Conservation (phyloP, 1,284 basidiomycete species). For the Porogramme epimiltina region DNA sequence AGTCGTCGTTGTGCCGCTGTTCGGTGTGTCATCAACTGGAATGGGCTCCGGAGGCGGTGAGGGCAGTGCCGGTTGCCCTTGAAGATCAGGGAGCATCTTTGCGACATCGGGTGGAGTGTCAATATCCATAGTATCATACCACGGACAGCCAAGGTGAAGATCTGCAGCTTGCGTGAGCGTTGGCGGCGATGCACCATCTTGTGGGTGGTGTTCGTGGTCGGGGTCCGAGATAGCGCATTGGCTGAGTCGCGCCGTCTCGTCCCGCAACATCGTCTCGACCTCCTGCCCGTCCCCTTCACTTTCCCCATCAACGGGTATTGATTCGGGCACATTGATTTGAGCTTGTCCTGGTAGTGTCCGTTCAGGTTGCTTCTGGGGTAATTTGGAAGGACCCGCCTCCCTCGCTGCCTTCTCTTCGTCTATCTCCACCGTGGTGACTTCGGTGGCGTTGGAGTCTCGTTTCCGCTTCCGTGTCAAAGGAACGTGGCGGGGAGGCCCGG, state of each 20-base stretch:
- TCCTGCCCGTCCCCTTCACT: constrained; percentile 26
- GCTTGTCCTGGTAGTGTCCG: neutral
- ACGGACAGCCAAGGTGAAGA: too few relatives aligned
- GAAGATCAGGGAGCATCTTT: constrained; percentile 1
- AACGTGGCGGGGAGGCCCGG: constrained; percentile 40
- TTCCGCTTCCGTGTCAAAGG: constrained; percentile 35
- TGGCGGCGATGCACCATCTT: too few relatives aligned
- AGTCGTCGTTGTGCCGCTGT: neutral
- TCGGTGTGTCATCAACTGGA: too few relatives aligned
- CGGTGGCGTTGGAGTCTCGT: constrained; percentile 21
- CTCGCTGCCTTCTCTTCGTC: neutral
- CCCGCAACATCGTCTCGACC: constrained; percentile 27
- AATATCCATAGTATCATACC: constrained; percentile 23
- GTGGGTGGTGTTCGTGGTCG: too few relatives aligned
- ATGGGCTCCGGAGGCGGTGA: too few relatives aligned
- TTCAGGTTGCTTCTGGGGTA: too few relatives aligned
- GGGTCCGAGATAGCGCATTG: too few relatives aligned
- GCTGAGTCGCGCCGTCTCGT: too few relatives aligned
- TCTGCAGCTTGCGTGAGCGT: too few relatives aligned
- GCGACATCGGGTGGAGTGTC: constrained; percentile 3
- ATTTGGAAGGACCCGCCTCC: neutral
- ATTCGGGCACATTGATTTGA: neutral
- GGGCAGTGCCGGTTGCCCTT: too few relatives aligned
- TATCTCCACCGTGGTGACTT: too few relatives aligned
- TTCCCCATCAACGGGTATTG: constrained; percentile 14